These are phyloP conservation scores for Sporothrix mexicana DNA, from an alignment of 2,329 filamentous ascomycete species.

Conservation along the genomic window DNA sequence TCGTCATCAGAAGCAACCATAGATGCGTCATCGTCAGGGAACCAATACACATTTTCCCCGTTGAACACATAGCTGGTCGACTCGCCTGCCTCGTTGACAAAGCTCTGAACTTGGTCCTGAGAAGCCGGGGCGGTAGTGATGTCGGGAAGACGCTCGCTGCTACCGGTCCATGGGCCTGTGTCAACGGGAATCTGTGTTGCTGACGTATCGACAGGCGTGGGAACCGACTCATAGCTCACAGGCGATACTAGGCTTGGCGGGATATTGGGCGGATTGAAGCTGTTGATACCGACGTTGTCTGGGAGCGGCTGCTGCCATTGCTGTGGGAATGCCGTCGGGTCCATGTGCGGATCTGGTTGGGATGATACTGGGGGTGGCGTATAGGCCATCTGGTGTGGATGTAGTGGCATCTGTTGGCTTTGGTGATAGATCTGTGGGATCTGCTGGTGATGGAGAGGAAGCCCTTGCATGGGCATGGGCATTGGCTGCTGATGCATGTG, in stretches of 20 bases:
- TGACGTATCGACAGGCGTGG: neutral
- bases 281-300: neutral
- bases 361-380: neutral
- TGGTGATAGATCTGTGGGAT: neutral
- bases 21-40: conserved; percentile 66
- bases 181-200: neutral
- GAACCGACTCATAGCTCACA: neutral
- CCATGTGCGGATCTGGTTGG: neutral
- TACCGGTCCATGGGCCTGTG: conserved; percentile 4
- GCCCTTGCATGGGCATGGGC: conserved; percentile 3
- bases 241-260: neutral
- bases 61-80: conserved; percentile 22
- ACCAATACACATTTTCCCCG: conserved; percentile 52
- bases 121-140: neutral
- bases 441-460: neutral
- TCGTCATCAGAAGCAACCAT: conserved; percentile 65
- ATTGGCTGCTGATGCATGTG: conserved; percentile 24
- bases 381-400: conserved; percentile 11
- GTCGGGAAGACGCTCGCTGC: neutral
- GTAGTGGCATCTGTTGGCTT: neutral
- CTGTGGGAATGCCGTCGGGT: neutral
- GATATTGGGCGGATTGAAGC: neutral
- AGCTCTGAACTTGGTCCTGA: neutral
- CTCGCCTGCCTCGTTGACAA: neutral
- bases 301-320: conserved; percentile 26